A percentile compares a stretch with the other conserved stretches of the same genome.
phyloP scores from a whole-genome alignment of 495 filamentous ascomycete species.

The Aspergillus asperescens region DNA sequence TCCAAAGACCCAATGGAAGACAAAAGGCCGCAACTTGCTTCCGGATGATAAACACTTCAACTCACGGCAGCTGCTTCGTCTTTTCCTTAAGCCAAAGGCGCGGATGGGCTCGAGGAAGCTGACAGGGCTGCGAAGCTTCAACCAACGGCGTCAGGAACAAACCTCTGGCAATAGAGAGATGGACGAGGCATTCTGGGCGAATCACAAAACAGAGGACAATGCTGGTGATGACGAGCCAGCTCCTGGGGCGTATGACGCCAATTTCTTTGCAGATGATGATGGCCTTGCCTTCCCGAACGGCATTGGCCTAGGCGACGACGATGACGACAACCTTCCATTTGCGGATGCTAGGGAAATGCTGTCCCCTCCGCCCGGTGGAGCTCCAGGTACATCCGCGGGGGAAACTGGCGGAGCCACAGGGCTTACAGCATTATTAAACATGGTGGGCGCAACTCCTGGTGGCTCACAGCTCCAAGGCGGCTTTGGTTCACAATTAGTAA shows the following conservation, averaged over 20 bases:
- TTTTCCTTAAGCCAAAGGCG: constrained; percentile 94
- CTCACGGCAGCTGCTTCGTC: constrained; percentile 76
- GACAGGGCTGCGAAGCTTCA: constrained; percentile 34
- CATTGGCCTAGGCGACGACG: constrained; percentile 51
- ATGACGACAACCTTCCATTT: constrained; percentile 80
- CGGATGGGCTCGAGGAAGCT: constrained; percentile 58
- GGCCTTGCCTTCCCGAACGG: constrained; percentile 71
- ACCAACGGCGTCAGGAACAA: constrained; percentile 42
- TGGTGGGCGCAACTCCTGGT: constrained; percentile 40
- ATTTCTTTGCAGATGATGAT: constrained; percentile 97
- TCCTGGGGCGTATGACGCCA: constrained; percentile 80
- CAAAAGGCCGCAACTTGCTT: constrained; percentile 84
- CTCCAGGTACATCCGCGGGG: constrained; percentile 32
- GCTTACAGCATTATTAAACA: constrained; percentile 38
- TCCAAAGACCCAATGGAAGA: constrained; percentile 91
- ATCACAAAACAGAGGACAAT: constrained; percentile 54
- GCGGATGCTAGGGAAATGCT: constrained; percentile 89
- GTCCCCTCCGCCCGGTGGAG: constrained; percentile 59
- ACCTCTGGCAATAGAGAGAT: constrained; percentile 60
- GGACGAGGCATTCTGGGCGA: constrained; percentile 95
- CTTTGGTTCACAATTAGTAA: constrained; percentile 92
- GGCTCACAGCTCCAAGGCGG: constrained; percentile 31
- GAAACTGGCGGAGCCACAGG: constrained; percentile 35
- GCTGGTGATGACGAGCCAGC: constrained; percentile 50
- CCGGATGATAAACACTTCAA: constrained; percentile 99